Base-by-base conservation (phyloP, 2,329 filamentous ascomycete genomes). In the Pseudovirgaria hyperparasitica region DNA sequence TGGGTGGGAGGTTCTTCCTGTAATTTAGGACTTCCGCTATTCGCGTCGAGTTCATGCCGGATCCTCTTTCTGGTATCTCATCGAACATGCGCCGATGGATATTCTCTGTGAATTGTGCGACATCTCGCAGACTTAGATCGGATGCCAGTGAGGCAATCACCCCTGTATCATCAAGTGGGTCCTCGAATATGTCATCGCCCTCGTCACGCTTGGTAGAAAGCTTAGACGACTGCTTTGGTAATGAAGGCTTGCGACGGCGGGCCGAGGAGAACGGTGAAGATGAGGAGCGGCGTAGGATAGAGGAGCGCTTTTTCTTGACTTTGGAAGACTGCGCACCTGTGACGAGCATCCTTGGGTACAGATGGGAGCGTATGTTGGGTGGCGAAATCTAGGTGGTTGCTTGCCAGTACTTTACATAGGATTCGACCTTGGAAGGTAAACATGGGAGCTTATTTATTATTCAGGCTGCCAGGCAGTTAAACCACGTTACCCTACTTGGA, bases 11-110 rank as follows among this genome's bases (percentile, higher is more conserved):
- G 9, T 52, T 52, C 17, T 51, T 54, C 11, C 76, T 63, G 43
- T 69, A 74, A 34, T 73, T 70, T 27, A 82, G 58, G 10, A 79
- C 55, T 41, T 77, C 68, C 3, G 75, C 61, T 9, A 73, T 71
- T 8, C 73, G 62, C 12, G 65, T 67, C 5, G 72, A 75, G 38
- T 63, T 68, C 64, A 84, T 72, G 13, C 76, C 76, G 0, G 65
- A 58, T 6, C 56, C 57, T 23, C 54, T 55, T 12, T 64, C 59
- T 3, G 77, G 77, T 8, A 82, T 57, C 2, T 66, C 55, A 20
- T 62, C 65, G 55, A 82, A 84, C 67, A 78, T 80, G 40, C 55
- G 60, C 12, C 45, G 52, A 19, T 65, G 67, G 26, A 76, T 67
- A 48, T 76, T 69, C 27, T 65, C 58, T 44, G 82, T 71, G 13